phyloP scores from a whole-genome alignment of 768 basidiomycete species.

The Lactifluus piperatus region DNA sequence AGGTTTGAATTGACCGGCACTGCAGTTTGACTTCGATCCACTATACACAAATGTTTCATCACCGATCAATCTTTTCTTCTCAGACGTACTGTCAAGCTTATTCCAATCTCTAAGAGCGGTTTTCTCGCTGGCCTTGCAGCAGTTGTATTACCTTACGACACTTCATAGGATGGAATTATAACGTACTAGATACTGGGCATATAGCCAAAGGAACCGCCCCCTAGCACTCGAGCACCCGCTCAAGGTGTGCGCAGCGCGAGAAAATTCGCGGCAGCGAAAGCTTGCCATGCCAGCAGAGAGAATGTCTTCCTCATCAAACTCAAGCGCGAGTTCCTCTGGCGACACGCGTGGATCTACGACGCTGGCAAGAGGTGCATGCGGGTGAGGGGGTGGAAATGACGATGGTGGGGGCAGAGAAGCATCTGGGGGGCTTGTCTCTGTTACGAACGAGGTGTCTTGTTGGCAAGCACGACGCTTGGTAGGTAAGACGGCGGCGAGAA shows the following conservation, averaged over 20 bases:
- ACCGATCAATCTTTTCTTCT: too few species aligned
- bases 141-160: slow-evolving; percentile 7
- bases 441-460: slow-evolving; percentile 36
- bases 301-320: slow-evolving; percentile 61
- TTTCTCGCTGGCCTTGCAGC: slow-evolving; percentile 67
- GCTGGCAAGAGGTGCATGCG: slow-evolving; percentile 11
- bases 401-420: slow-evolving; percentile 11
- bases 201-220: slow-evolving; percentile 67
- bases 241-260: slow-evolving; percentile 60
- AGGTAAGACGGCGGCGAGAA: slow-evolving; percentile 51
- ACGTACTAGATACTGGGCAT: slow-evolving; percentile 82
- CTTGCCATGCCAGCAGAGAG: slow-evolving; percentile 64
- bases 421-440: slow-evolving; percentile 27
- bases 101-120: slow-evolving; percentile 80
- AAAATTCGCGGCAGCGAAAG: slow-evolving; percentile 70
- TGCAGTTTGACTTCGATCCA: slow-evolving; percentile 60
- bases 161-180: background rate
- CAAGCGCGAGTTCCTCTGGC: slow-evolving; percentile 28
- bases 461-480: slow-evolving; percentile 34
- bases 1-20: slow-evolving; percentile 55
- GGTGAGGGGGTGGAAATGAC: slow-evolving; percentile 12
- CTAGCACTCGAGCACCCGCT: slow-evolving; percentile 58
- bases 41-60: slow-evolving; percentile 30
- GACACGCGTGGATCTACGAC: slow-evolving; percentile 4
- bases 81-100: slow-evolving; percentile 58